Base-by-base conservation (phyloP, 2,329 filamentous ascomycete species). In the Exophiala xenobiotica region DNA sequence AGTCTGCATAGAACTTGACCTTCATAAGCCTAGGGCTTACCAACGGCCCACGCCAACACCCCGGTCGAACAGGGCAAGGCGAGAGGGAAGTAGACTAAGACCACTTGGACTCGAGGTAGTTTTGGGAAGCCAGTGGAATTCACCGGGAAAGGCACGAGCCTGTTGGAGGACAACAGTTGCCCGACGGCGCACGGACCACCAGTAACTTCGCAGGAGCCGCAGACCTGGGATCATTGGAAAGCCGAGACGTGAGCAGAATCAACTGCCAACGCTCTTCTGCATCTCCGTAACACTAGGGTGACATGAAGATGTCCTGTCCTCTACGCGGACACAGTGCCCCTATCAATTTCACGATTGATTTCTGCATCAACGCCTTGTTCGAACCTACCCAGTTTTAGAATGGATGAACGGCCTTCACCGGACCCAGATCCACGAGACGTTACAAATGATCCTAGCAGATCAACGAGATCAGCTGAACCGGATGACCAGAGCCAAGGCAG, bases 301-400 rank as follows among this genome's bases (percentile, higher is more conserved):
- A n/a, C n/a, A n/a, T n/a, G n/a, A 24, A n/a, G 20, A 23, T 2
- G 19, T 18, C 38, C 22, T 26, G 38, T 44, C 26, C 14, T 44
- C n/a, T 14, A 14, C 29, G 19, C 38, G 38, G 38, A 40, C 11
- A n/a, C 14, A 12, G 8, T 29, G 18, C 14, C 6, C 43, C 23
- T 38, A 38, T 23, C 29, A 33, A 39, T 38, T 53, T 44, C 29
- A 53, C 44, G 50, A 48, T 47, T 53, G 27, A 39, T 27, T 19
- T 44, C 16, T 53, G 44, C 44, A 38, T 52, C 27, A 40, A 18
- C 38, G 37, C 23, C 16, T 31, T 40, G 27, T 23, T 19, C 16
- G 39, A 18, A 24, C 35, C 26, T 53, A 48, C 39, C 50, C 50
- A 38, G n/a, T 47, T 53, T 39, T 37, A 53, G 50, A 27, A 53